Evolutionary conservation across 306 rosid species (phyloP).

Genomic region (Pyrus pyrifolia): DNA sequence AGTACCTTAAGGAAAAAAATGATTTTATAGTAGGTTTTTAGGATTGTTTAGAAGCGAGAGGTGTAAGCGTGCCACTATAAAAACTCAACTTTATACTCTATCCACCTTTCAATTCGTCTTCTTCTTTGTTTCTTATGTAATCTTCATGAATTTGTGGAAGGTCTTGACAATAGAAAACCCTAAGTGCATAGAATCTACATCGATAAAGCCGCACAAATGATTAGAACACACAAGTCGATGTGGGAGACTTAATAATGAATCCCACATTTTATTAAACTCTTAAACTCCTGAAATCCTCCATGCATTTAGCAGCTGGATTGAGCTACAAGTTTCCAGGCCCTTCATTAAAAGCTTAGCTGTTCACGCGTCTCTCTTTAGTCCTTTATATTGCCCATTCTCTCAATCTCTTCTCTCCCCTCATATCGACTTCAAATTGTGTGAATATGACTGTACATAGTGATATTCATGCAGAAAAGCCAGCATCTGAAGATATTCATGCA

Average conservation of each 20-base stretch:
- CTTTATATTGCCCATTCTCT: conserved; percentile 11
- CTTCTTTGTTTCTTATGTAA: conserved; percentile 37
- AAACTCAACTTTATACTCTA: background rate
- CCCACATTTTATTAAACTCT: conserved; percentile 11
- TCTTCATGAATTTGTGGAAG: conserved; percentile 27
- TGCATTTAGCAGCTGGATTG: conserved; percentile 41
- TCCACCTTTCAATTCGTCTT: conserved; percentile 53
- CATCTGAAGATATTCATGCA: conserved; percentile 26
- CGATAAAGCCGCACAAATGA: conserved; percentile 34
- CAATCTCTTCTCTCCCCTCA: conserved; percentile 13
- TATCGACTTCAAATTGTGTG: conserved; percentile 5
- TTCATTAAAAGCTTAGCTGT: conserved; percentile 39
- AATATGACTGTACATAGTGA: conserved; percentile 40
- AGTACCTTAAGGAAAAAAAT: background rate
- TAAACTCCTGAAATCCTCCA: conserved; percentile 36
- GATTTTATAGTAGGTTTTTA: background rate
- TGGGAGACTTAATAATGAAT: conserved; percentile 14
- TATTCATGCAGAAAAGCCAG: conserved; percentile 1
- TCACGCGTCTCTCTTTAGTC: conserved; percentile 16
- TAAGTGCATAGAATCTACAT: conserved; percentile 35
- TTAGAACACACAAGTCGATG: conserved; percentile 55
- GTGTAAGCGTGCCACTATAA: background rate
- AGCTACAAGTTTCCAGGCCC: conserved; percentile 39
- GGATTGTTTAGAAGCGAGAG: background rate
- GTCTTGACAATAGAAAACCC: conserved; percentile 19